These are phyloP conservation scores for Talaromyces funiculosus DNA, from an alignment of 2,329 filamentous ascomycete species.

Conservation along the genomic window DNA sequence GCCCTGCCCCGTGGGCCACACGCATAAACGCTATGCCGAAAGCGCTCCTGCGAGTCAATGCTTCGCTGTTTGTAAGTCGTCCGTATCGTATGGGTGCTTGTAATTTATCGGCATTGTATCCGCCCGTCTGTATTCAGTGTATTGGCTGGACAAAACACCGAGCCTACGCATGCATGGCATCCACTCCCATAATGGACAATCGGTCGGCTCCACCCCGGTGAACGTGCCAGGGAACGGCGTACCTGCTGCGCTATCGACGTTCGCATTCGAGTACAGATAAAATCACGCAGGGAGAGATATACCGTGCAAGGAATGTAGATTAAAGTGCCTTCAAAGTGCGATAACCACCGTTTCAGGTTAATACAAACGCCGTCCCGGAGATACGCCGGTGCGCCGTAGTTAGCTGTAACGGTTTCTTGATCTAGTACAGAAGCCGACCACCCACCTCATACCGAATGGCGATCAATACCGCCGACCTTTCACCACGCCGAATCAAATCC, in stretches of 20 bases:
- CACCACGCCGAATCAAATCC: background rate
- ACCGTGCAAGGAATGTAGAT: background rate
- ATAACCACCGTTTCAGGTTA: background rate
- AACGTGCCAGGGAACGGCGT: conserved; percentile 12
- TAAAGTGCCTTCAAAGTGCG: background rate
- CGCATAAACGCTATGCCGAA: background rate
- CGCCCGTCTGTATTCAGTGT: background rate
- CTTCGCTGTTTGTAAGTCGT: background rate
- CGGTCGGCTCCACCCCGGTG: conserved; percentile 9
- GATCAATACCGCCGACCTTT: background rate
- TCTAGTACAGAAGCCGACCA: background rate
- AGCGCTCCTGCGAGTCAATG: background rate
- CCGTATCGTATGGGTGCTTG: background rate
- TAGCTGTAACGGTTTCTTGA: background rate
- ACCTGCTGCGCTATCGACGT: conserved; percentile 11
- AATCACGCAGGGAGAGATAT: too few species aligned
- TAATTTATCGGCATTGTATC: background rate
- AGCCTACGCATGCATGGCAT: background rate
- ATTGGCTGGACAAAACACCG: conserved; percentile 4
- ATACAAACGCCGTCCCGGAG: background rate
- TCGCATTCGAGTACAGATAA: background rate
- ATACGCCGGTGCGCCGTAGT: background rate
- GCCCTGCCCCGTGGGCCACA: conserved; percentile 3
- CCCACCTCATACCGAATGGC: background rate
- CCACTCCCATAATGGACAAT: background rate